These are phyloP conservation scores for Vaccinium vitisidaea DNA, from an alignment of 148 eudicot species.

Conservation along the genomic window DNA sequence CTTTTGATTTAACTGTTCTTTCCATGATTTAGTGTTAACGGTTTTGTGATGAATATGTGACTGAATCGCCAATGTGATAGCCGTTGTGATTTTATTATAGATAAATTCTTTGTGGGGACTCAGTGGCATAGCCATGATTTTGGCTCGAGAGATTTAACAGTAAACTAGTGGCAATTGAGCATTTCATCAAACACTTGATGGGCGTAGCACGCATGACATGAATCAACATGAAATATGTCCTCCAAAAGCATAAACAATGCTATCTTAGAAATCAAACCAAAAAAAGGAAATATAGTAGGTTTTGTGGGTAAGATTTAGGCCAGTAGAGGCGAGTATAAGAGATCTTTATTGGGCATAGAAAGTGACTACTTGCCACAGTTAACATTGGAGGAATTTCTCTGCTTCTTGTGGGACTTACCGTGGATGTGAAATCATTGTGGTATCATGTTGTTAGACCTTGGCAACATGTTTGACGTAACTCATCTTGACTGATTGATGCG, in stretches of 20 bases:
- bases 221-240: not conserved
- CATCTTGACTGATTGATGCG: not conserved
- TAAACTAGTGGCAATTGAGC: not conserved
- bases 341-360: no score
- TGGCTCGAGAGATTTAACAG: not conserved
- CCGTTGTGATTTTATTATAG: not conserved
- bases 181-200: not conserved
- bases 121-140: not conserved
- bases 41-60: not conserved
- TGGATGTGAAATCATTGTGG: not conserved
- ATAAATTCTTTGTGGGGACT: not conserved
- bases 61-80: not conserved
- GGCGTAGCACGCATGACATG: not conserved
- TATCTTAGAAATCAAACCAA: not conserved
- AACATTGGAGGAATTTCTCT: not conserved
- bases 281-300: no score
- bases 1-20: not conserved
- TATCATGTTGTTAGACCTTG: not conserved
- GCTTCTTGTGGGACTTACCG: not conserved
- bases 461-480: not conserved
- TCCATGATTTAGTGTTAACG: not conserved
- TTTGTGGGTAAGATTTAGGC: no score
- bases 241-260: not conserved
- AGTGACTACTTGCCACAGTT: no score
- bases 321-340: no score